Base-by-base conservation (phyloP, 176 grass and related monocot genomes). In the Typha latifolia region DNA sequence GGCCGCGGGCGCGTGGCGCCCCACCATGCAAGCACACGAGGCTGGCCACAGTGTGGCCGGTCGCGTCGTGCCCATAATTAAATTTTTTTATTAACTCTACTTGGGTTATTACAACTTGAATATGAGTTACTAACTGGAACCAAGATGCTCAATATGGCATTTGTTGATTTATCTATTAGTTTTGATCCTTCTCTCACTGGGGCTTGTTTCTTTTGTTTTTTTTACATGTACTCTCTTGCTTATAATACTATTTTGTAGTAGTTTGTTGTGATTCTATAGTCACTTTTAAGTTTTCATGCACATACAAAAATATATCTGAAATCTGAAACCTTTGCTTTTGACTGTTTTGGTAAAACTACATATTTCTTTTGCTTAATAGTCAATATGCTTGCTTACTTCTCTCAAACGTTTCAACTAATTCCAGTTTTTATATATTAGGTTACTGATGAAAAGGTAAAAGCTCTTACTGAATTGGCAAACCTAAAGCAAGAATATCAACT, bases 381-480 rank as follows among this genome's bases (percentile, higher is more conserved):
- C 20, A 21, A 18, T 57, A 57, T 16, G 62, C 26, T 64, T 64
- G 16, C 34, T 6, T 37, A 37, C 6, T 43, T 14, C 15, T 21
- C 16, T 18, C 52, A 9, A 57, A 57, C 51, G 4, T 5, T 57
- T n/a, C 6, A 53, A 62, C 62, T 61, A 67, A 59, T 31, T 81
- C 66, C 32, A 70, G 47, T 34, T 78, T 49, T 66, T 64, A 3
- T 84, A 26, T 83, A 51, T 74, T 37, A 96, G 88, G 85, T 96
- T 69, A 91, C 84, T 34, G 80, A 91, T 72, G 93, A 96, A 84
- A 96, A 96, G 72, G 83, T 97, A 56, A 89, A 72, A 61, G 73
- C 79, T 69, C 83, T 97, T 11, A 82, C 91, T 78, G 93, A 97
- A 78, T 86, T 92, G 77, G 85, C 93, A 70, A 84, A 86, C 78